phyloP scores from a whole-genome alignment of 345 rosid genomes.

The Turnera subulata region DNA sequence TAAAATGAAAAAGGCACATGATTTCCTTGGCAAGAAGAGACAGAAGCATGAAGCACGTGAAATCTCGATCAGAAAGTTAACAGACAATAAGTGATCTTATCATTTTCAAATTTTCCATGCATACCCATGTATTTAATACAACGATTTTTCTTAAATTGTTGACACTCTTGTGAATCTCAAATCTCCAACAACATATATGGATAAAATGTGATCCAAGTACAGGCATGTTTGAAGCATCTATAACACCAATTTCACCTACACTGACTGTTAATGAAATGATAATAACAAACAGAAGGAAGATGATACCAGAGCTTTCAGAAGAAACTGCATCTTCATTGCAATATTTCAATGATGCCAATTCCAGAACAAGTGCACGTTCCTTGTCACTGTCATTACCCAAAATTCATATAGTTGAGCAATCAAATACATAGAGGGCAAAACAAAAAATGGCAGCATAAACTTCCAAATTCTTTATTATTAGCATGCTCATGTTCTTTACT shows the following conservation, averaged over 20 bases:
- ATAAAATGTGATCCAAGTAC: neutral
- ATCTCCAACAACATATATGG: neutral
- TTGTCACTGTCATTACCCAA: constrained; percentile 41
- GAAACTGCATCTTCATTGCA: constrained; percentile 31
- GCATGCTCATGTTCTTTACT: neutral
- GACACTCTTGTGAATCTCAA: neutral
- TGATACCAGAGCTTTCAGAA: constrained; percentile 29
- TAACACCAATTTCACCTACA: neutral
- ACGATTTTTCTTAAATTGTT: neutral
- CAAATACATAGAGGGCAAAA: neutral
- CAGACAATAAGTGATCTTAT: no score
- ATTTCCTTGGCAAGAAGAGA: no score
- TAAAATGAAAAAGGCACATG: no score
- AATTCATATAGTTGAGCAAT: constrained; percentile 6
- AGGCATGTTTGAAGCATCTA: neutral
- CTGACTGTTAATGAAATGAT: neutral
- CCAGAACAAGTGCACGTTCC: constrained; percentile 64
- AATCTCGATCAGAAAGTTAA: no score
- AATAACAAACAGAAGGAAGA: neutral
- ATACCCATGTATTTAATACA: neutral
- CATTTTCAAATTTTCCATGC: neutral
- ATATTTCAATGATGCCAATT: constrained; percentile 51
- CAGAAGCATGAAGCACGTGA: no score
- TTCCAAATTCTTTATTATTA: neutral
- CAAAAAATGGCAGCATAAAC: neutral